Conservation (phyloP, 108 stramenopile genomes). For the Cyclotella atomus region DNA sequence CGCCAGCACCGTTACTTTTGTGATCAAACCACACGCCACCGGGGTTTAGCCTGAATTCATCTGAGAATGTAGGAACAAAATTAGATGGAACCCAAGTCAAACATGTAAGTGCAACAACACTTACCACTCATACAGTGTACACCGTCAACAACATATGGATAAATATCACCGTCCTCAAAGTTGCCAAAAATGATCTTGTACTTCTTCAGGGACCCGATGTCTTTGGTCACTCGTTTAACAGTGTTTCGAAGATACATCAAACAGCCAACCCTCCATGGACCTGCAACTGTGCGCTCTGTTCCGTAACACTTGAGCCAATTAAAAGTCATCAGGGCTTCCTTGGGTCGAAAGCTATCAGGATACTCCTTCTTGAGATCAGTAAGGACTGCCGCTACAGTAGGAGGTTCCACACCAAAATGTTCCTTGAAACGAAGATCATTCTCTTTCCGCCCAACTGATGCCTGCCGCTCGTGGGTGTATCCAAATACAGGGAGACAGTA, state of each 20-base stretch:
- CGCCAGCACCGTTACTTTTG: constrained; percentile 9
- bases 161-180: constrained; percentile 11
- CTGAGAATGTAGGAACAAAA: constrained; percentile 2
- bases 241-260: neutral
- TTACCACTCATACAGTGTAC: neutral
- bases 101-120: neutral
- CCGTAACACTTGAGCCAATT: constrained; percentile 14
- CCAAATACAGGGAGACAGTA: constrained; percentile 2
- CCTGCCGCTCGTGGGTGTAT: constrained; percentile 1
- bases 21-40: neutral
- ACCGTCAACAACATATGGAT: neutral
- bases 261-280: constrained; percentile 15
- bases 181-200: constrained; percentile 14
- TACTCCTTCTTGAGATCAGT: neutral
- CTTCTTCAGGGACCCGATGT: neutral
- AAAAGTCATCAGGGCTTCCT: constrained; percentile 8
- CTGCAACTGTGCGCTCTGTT: constrained; percentile 10
- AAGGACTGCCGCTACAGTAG: constrained; percentile 9
- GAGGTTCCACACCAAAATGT: constrained; percentile 6
- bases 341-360: neutral
- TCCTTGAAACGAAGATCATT: constrained; percentile 2
- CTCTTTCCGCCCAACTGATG: neutral
- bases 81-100: neutral
- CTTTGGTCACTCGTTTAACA: neutral
- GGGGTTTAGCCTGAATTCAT: constrained; percentile 15